Evolutionary conservation across 306 rosid species (phyloP).

Genomic region (Vicia villosa): DNA sequence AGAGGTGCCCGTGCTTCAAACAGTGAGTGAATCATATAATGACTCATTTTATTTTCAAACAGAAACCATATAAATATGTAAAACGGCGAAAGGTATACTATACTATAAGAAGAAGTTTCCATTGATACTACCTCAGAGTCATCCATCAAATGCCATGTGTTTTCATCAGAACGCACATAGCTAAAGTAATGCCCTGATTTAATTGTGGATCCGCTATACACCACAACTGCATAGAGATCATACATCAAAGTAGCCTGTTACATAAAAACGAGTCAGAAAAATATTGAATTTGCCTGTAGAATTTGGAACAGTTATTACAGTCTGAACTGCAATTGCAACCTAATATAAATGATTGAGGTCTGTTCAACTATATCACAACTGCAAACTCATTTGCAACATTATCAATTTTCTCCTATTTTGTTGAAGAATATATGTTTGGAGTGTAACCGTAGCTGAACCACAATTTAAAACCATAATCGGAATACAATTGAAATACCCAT

Average conservation of each 20-base stretch:
- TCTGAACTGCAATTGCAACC: too few relatives aligned
- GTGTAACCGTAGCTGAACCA: too few relatives aligned
- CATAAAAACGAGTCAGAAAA: constrained; percentile 2
- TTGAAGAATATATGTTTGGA: too few relatives aligned
- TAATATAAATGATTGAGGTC: too few relatives aligned
- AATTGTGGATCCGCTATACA: constrained; percentile 51
- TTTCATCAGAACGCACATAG: constrained; percentile 55
- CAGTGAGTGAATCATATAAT: not conserved
- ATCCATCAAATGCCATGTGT: constrained; percentile 58
- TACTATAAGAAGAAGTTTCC: not conserved
- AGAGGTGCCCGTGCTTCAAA: too few relatives aligned
- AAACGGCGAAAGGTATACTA: not conserved
- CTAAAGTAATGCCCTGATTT: constrained; percentile 66
- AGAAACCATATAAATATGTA: not conserved
- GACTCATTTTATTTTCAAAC: not conserved
- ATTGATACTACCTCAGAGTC: constrained; percentile 51
- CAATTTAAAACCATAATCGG: too few relatives aligned
- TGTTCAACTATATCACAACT: too few relatives aligned
- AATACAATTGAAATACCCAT: too few relatives aligned
- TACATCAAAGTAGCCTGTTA: constrained; percentile 53
- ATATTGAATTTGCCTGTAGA: not conserved
- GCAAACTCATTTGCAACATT: too few relatives aligned
- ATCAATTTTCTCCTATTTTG: too few relatives aligned
- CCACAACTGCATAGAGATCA: constrained; percentile 66
- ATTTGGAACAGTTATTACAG: too few relatives aligned